Base-by-base conservation (phyloP, 176 grass and related monocot genomes). In the Aechmea fasciata region DNA sequence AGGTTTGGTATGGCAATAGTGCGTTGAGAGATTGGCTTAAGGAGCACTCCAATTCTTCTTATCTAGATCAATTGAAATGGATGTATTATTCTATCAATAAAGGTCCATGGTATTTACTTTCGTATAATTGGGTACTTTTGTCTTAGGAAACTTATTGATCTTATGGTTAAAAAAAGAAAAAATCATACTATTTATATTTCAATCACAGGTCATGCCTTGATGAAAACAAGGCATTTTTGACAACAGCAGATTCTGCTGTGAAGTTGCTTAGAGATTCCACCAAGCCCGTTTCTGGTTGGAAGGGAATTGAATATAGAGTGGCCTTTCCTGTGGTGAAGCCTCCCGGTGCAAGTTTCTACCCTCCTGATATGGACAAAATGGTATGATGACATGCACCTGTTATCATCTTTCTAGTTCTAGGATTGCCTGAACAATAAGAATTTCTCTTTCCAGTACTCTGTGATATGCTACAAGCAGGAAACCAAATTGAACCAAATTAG, bases 351-450 rank as follows among this genome's bases (percentile, higher is more conserved):
- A 96, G 89, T 66, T 96, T 96, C 64, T 96, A 96, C 64, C 92
- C 92, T 81, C 79, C 86, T 84, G 92, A 96, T 80, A 92, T 96
- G 88, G 82, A 87, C 84, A 96, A 96, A 85, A 85, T 65, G 85
- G 92, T 96, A 84, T 48, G 3, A 41, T 71, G 57, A 8, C 10
- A 73, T 73, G 13, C n/a, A 33, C 5, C 63, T 17, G 18, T 76
- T 51, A 13, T 3, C 18, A 12, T 8, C 1, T n/a, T 57, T 71
- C 22, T 20, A 8, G 48, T 29, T 75, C 5, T 68, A 59, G 57
- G 29, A 63, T 22, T 18, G 14, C 15, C 19, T 17, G 14, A 14
- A 59, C 19, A 57, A 57, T 14, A 57, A 57, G 2, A 57, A 57
- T 41, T 41, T 41, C 33, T 41, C 4, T 41, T 41, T 6, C 33